phyloP scores from a whole-genome alignment of 148 eudicot genomes.

The Chenopodium formosanum region DNA sequence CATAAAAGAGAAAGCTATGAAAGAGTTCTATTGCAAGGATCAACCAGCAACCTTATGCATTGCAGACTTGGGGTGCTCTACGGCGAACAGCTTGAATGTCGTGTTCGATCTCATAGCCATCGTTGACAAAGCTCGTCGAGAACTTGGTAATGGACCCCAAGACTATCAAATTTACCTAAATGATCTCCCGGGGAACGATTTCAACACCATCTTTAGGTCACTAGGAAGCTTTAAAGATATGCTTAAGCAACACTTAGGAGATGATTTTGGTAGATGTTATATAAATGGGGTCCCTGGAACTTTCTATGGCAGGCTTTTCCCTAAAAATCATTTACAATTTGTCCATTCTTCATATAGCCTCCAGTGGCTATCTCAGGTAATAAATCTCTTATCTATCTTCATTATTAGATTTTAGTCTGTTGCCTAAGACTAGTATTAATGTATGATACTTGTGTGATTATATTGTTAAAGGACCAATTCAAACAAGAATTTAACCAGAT shows the following conservation, averaged over 20 bases:
- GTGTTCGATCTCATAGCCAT: background rate
- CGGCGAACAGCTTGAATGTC: conserved; percentile 6
- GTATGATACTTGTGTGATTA: too few species aligned
- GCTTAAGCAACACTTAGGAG: conserved; percentile 26
- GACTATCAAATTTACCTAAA: conserved; percentile 37
- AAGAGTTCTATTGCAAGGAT: background rate
- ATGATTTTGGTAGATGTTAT: conserved; percentile 27
- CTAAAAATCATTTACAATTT: conserved; percentile 38
- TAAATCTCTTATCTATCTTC: too few species aligned
- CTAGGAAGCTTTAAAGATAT: conserved; percentile 18
- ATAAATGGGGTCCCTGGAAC: conserved; percentile 45
- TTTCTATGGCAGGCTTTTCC: conserved; percentile 51
- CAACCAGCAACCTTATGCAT: conserved; percentile 20
- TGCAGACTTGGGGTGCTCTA: conserved; percentile 32
- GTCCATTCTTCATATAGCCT: conserved; percentile 50
- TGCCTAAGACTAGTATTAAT: too few species aligned
- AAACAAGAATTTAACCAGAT: too few species aligned
- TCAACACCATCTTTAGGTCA: conserved; percentile 38
- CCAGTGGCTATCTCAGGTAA: conserved; percentile 61
- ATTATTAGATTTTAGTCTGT: too few species aligned
- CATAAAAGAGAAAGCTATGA: conserved; percentile 24
- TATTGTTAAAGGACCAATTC: too few species aligned
- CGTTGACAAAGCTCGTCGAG: conserved; percentile 4
- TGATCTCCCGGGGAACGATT: conserved; percentile 54
- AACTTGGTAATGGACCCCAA: background rate